Conservation (phyloP, 257 asterid genomes). For the Galeopsis tetrahit region DNA sequence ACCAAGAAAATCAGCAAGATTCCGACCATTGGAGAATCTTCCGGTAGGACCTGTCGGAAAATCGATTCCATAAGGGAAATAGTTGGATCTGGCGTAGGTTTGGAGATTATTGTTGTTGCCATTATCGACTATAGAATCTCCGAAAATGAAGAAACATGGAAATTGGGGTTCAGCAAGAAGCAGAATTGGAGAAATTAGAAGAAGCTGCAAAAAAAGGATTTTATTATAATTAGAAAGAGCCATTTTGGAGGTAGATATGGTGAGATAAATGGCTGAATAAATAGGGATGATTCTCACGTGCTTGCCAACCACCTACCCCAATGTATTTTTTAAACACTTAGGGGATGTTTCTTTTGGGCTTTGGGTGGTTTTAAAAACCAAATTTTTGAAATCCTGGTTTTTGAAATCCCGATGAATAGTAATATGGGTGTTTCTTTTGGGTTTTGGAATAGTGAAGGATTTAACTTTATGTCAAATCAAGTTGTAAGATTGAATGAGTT, state of each 20-base stretch:
- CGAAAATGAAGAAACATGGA: conserved; percentile 53
- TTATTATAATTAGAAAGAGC: background rate
- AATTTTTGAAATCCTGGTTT: too few species aligned
- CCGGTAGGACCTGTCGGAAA: conserved; percentile 51
- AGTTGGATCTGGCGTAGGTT: conserved; percentile 33
- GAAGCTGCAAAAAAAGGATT: background rate
- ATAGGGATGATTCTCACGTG: background rate
- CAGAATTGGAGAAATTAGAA: background rate
- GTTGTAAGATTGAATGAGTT: too few species aligned
- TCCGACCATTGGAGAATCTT: conserved; percentile 50
- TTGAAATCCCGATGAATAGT: too few species aligned
- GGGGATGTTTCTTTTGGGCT: too few species aligned
- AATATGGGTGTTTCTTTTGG: too few species aligned
- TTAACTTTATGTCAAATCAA: too few species aligned
- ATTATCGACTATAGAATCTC: conserved; percentile 48
- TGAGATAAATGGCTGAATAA: background rate
- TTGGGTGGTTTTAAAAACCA: too few species aligned
- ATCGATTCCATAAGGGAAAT: conserved; percentile 49
- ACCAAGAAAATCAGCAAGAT: conserved; percentile 34
- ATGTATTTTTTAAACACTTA: too few species aligned
- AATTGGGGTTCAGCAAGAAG: conserved; percentile 31
- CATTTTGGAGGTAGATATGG: background rate
- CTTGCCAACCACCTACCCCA: too few species aligned
- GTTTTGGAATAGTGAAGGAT: too few species aligned
- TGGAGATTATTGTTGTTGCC: conserved; percentile 47